Base-by-base conservation (phyloP, 2,329 filamentous ascomycete species). In the Xylariaceae sp. region DNA sequence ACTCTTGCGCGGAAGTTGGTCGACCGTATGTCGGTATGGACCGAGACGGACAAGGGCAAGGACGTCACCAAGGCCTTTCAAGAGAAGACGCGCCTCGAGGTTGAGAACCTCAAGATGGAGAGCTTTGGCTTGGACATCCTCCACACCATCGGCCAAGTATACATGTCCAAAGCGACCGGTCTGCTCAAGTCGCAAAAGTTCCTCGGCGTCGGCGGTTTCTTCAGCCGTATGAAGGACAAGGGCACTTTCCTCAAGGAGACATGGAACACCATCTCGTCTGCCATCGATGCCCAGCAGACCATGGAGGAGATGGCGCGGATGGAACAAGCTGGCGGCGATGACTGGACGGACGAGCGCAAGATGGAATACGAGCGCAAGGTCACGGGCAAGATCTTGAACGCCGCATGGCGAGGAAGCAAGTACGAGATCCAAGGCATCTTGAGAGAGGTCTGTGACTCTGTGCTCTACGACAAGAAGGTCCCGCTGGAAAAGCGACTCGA, bases 31-130 rank as follows among this genome's bases (percentile, higher is more conserved):
- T 90, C 85, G 51, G 82, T 97, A 32, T 97, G 90, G 91, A 96
- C 93, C 4, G 93, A 98, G 72, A 96, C 91, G 3, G 93, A 97
- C 68, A 95, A 93, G 70, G 80, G 85, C 34, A 48, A 67, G 12
- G 89, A 95, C 54, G 88, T 96, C 45, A 97, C 91, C 26, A 72
- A 71, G 43, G 87, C 93, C 0, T 98, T 97, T 72, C 84, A 90
- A 63, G 88, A 91, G 63, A 96, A 98, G 78, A 96, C 87, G 53
- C 80, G 84, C 31, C 81, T 97, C 31, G 93, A 98, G 68, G 88
- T 95, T 19, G 93, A 98, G 71, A 95, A 97, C 61, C 74, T 98
- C 55, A 98, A 97, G 76, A 98, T 98, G 89, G 93, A 98, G 69
- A 94, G 87, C 0, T 98, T 98, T 56, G 93, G 93, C 38, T 76